phyloP scores from a whole-genome alignment of 805 yeast species.

The Phaffomyces opuntiae region DNA sequence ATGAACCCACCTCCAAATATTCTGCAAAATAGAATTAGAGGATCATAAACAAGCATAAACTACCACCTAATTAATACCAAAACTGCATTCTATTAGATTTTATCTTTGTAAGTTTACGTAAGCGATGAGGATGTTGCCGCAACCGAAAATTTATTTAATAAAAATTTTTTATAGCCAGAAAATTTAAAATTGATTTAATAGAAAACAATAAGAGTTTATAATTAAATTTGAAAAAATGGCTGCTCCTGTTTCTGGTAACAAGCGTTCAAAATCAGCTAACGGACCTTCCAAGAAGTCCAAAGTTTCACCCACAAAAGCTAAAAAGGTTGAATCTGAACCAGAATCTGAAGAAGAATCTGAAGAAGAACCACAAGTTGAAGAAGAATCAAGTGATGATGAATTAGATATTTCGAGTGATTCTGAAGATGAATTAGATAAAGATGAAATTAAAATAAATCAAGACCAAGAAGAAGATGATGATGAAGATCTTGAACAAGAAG shows the following conservation, averaged over 20 bases:
- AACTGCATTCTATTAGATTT: too few relatives aligned
- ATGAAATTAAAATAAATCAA: constrained; percentile 19
- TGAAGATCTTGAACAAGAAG: constrained; percentile 22
- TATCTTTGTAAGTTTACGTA: background rate
- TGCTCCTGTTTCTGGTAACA: constrained; percentile 13
- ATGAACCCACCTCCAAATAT: constrained; percentile 26
- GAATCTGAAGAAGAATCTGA: constrained; percentile 17
- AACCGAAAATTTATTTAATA: constrained; percentile 2
- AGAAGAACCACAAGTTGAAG: constrained; percentile 3
- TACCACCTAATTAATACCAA: too few relatives aligned
- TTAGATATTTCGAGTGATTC: constrained; percentile 22
- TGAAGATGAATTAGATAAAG: constrained; percentile 25
- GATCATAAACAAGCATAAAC: background rate
- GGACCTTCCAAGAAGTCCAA: constrained; percentile 15
- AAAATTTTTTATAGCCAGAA: background rate
- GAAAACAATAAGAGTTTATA: background rate
- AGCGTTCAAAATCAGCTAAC: constrained; percentile 4
- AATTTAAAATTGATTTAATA: too few relatives aligned
- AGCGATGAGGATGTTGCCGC: constrained; percentile 8
- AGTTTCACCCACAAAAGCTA: constrained; percentile 6
- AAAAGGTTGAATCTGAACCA: constrained; percentile 17
- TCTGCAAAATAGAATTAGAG: background rate
- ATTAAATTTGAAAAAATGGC: constrained; percentile 11
- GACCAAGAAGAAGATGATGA: constrained; percentile 22
- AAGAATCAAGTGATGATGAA: constrained; percentile 22